These are phyloP conservation scores for Trebouxiophyceae sp. DNA, from an alignment of 163 green algal genomes.

Conservation along the genomic window DNA sequence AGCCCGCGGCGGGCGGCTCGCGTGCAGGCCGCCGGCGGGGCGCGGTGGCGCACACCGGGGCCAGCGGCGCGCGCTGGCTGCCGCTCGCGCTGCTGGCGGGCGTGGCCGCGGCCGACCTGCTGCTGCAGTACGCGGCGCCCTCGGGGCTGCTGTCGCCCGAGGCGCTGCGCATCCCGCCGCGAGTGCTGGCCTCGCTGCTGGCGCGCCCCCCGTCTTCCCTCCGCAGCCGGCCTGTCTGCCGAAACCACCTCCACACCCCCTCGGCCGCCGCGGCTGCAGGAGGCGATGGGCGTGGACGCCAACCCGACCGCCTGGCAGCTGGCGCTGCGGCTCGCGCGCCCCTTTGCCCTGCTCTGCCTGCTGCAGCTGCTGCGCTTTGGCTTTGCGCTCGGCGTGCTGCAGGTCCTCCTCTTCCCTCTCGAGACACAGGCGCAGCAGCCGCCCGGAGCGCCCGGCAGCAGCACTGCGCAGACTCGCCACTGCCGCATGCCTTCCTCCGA, in stretches of 20 bases:
- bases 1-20: neutral
- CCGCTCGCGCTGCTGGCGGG: constrained; percentile 24
- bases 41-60: neutral
- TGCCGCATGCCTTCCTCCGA: too few species aligned
- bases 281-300: constrained; percentile 28
- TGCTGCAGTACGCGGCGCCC: constrained; percentile 15
- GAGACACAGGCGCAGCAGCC: constrained; percentile 2
- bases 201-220: neutral
- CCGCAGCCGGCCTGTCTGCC: neutral
- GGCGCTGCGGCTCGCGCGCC: constrained; percentile 31
- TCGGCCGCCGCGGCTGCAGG: constrained; percentile 7
- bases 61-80: constrained; percentile 24
- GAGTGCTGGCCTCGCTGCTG: constrained; percentile 3
- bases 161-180: neutral
- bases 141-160: constrained; percentile 9
- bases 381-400: constrained; percentile 15
- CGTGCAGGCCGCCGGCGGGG: neutral
- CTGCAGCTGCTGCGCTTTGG: constrained; percentile 35
- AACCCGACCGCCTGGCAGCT: constrained; percentile 10
- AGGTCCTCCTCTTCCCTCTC: constrained; percentile 8
- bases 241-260: neutral
- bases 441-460: too few species aligned
- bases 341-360: constrained; percentile 28
- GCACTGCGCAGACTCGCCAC: too few species aligned
- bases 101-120: constrained; percentile 25